Evolutionary conservation across 768 basidiomycete species (phyloP).

Genomic region (Cubamyces sp.): DNA sequence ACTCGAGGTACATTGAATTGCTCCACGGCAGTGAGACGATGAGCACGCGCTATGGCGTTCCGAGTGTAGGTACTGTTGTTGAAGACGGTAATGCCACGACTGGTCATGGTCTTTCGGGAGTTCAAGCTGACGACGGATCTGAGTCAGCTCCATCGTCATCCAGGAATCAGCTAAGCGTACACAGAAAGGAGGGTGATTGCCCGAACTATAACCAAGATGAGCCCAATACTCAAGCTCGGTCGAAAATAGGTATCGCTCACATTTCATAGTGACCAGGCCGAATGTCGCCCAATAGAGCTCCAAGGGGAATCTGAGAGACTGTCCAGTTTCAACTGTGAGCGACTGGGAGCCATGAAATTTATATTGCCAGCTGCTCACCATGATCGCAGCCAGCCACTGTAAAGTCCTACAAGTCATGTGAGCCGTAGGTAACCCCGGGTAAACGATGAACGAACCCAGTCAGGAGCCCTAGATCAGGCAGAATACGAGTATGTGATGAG

Average conservation of each 20-base stretch:
- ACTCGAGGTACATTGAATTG: conserved; percentile 1
- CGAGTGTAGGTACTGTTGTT: not conserved
- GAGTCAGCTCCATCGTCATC: too few relatives aligned
- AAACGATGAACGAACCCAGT: not conserved
- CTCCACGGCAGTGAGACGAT: not conserved
- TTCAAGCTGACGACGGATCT: not conserved
- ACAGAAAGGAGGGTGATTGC: not conserved
- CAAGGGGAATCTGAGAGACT: not conserved
- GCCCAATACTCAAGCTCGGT: too few relatives aligned
- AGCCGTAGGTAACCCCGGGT: not conserved
- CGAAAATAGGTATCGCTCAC: not conserved
- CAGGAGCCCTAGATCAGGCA: not conserved
- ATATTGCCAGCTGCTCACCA: not conserved
- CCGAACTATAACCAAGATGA: not conserved
- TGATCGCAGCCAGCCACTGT: not conserved
- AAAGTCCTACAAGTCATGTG: not conserved
- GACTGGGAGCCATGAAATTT: not conserved
- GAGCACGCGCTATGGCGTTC: conserved; percentile 1
- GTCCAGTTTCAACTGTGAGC: not conserved
- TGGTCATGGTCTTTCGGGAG: not conserved
- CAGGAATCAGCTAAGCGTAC: not conserved
- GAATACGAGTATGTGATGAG: not conserved
- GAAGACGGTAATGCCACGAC: conserved; percentile 12
- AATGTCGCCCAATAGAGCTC: not conserved
- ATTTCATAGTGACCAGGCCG: not conserved